phyloP scores from a whole-genome alignment of 106 monocot genomes.

The Dioscorea dumetorum region DNA sequence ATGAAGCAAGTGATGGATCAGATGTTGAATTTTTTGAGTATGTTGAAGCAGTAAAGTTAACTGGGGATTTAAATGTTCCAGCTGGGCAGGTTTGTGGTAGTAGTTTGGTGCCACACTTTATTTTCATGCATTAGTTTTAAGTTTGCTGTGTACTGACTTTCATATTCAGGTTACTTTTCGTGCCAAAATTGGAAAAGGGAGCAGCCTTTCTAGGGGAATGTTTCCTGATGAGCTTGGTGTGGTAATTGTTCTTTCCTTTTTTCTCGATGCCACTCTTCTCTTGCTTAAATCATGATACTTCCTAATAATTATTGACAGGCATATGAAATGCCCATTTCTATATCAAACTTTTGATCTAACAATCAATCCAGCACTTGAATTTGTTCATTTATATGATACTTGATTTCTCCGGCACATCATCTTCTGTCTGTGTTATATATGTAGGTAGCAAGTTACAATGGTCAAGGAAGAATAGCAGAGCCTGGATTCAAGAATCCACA shows the following conservation, averaged over 20 bases:
- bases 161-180: conserved; percentile 76
- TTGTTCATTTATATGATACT: no score
- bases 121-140: background rate
- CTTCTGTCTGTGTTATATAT: background rate
- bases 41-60: conserved; percentile 90
- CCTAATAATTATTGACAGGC: no score
- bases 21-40: conserved; percentile 91
- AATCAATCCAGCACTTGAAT: no score
- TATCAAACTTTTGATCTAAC: no score
- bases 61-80: conserved; percentile 90
- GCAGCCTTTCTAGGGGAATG: conserved; percentile 43
- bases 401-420: no score
- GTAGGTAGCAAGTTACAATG: conserved; percentile 76
- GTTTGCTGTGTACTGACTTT: background rate
- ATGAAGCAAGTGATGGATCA: conserved; percentile 27
- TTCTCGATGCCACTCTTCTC: background rate
- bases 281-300: background rate
- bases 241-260: conserved; percentile 34
- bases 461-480: conserved; percentile 89
- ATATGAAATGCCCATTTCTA: no score
- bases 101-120: no score
- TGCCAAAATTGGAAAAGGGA: conserved; percentile 87
- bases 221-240: conserved; percentile 94
- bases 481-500: conserved; percentile 83
- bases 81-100: conserved; percentile 67